Evolutionary conservation across 2,329 filamentous ascomycete genomes (phyloP).

Genomic region (Epichloe bromicola): DNA sequence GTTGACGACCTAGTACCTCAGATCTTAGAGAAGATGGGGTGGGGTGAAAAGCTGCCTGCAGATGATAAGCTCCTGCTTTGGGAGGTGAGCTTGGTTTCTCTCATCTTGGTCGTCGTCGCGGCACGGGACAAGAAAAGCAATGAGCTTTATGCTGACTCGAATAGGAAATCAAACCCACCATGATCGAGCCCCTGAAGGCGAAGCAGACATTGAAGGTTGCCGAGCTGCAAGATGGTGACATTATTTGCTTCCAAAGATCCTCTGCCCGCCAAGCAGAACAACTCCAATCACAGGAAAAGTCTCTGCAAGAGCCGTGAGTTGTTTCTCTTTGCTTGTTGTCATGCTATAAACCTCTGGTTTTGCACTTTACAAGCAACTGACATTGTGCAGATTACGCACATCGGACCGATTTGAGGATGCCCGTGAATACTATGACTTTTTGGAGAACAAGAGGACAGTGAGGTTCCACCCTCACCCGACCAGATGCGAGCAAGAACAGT

Average conservation of each 20-base stretch:
- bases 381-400: constrained; percentile 8
- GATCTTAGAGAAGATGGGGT: constrained; percentile 74
- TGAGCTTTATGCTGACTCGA: constrained; percentile 1
- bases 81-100: constrained; percentile 39
- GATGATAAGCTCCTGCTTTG: constrained; percentile 57
- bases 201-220: constrained; percentile 83
- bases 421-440: constrained; percentile 82
- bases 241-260: constrained; percentile 79
- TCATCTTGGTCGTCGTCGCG: not conserved
- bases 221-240: constrained; percentile 93
- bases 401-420: constrained; percentile 55
- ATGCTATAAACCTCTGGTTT: not conserved
- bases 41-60: constrained; percentile 59
- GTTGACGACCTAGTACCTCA: constrained; percentile 69
- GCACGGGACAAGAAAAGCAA: too few relatives aligned
- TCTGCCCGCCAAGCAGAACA: constrained; percentile 32
- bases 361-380: not conserved
- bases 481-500: constrained; percentile 41
- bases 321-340: not conserved
- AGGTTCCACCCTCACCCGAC: constrained; percentile 59
- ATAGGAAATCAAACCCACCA: constrained; percentile 87
- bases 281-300: constrained; percentile 15
- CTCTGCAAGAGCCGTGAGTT: constrained; percentile 20
- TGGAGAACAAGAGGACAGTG: constrained; percentile 70
- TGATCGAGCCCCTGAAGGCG: constrained; percentile 90